Percentiles rank a stretch among this genome's conserved stretches.
These are phyloP conservation scores for Trichoderma endophyticum DNA, from an alignment of 2,329 filamentous ascomycete species.

Conservation along the genomic window DNA sequence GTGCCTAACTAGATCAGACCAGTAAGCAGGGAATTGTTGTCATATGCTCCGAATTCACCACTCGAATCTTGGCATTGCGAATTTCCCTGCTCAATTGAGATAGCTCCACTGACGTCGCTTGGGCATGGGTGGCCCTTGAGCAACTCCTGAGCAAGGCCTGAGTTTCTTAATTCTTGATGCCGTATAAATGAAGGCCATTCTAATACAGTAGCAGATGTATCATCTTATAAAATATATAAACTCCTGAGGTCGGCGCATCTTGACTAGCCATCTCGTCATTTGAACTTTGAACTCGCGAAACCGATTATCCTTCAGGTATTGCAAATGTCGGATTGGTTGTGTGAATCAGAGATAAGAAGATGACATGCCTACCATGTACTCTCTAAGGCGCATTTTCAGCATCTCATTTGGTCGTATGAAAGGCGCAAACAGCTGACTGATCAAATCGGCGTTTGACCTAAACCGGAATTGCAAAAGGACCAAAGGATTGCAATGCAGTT, in stretches of 20 bases:
- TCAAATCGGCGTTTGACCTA: background rate
- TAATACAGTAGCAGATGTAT: background rate
- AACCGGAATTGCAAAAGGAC: background rate
- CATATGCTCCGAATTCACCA: background rate
- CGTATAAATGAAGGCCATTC: background rate
- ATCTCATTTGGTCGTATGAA: background rate
- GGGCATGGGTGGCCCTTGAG: background rate
- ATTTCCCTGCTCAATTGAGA: background rate
- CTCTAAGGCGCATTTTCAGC: background rate
- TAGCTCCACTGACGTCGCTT: background rate
- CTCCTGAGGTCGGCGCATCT: no score
- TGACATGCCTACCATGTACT: background rate
- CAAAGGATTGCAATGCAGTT: background rate
- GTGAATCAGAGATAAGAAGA: background rate
- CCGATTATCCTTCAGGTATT: background rate
- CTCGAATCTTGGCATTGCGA: background rate
- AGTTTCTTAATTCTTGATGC: background rate
- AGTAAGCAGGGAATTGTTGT: background rate
- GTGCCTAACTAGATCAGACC: background rate
- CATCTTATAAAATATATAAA: background rate
- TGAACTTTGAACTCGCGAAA: background rate
- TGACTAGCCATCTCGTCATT: background rate
- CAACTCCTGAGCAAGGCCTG: background rate
- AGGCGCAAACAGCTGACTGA: background rate
- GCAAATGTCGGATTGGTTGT: background rate